Evolutionary conservation across 2,329 filamentous ascomycete genomes (phyloP).

Genomic region (Fusarium sambucinum): DNA sequence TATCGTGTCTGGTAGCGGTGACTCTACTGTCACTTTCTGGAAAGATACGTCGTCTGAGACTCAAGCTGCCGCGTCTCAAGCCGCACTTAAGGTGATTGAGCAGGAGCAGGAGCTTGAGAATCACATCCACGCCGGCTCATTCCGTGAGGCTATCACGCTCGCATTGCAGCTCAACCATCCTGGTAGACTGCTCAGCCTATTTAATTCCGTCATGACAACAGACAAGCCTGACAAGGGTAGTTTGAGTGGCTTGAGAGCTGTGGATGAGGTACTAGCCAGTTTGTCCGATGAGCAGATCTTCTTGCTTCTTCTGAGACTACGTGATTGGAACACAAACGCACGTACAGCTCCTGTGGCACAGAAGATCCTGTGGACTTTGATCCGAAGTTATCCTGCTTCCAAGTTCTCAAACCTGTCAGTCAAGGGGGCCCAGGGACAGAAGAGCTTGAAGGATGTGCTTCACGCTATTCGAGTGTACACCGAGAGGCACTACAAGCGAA

Average conservation of each 20-base stretch:
- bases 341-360: slow-evolving; percentile 88
- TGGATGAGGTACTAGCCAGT: slow-evolving; percentile 84
- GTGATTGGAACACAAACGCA: slow-evolving; percentile 98
- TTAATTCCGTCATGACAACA: slow-evolving; percentile 80
- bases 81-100: slow-evolving; percentile 84
- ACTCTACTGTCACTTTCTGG: slow-evolving; percentile 96
- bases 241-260: slow-evolving; percentile 73
- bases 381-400: slow-evolving; percentile 83
- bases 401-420: slow-evolving; percentile 79
- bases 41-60: slow-evolving; percentile 88
- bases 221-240: slow-evolving; percentile 71
- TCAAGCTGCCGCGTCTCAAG: slow-evolving; percentile 77
- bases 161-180: slow-evolving; percentile 96
- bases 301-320: slow-evolving; percentile 80
- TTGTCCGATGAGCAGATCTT: slow-evolving; percentile 90
- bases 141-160: slow-evolving; percentile 91
- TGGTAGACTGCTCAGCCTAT: slow-evolving; percentile 83
- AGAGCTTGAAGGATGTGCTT: slow-evolving; percentile 83
- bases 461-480: slow-evolving; percentile 92
- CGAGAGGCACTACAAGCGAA: slow-evolving; percentile 88
- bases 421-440: slow-evolving; percentile 67
- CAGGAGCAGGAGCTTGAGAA: slow-evolving; percentile 96
- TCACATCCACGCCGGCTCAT: slow-evolving; percentile 87
- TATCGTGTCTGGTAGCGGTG: slow-evolving; percentile 90
- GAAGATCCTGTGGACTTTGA: slow-evolving; percentile 81